Evolutionary conservation across 176 grass and related monocot species (phyloP).

Genomic region (Aegilops tauschii): DNA sequence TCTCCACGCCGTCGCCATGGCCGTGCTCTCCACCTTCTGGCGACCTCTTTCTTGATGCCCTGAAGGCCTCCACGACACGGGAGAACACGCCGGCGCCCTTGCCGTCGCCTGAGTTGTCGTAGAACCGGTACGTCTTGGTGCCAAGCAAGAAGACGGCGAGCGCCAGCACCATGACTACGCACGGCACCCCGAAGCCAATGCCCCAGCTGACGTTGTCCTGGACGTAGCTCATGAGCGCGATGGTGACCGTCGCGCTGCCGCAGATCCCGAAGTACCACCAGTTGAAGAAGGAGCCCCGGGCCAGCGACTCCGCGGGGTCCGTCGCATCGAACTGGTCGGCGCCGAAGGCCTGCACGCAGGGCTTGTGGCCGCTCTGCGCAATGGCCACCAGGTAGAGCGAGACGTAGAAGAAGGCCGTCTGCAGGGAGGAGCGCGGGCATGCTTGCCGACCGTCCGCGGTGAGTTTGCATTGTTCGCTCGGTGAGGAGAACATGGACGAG

Average conservation of each 20-base stretch:
- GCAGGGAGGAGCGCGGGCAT: slow-evolving; percentile 1
- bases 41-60: neutral
- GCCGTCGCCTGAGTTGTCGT: neutral
- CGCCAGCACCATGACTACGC: slow-evolving; percentile 42
- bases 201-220: slow-evolving; percentile 63
- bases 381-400: slow-evolving; percentile 61
- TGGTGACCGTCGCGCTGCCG: slow-evolving; percentile 11
- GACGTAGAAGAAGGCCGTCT: slow-evolving; percentile 40
- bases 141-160: slow-evolving; percentile 51
- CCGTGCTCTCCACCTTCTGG: neutral
- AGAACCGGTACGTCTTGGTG: slow-evolving; percentile 46
- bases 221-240: slow-evolving; percentile 45
- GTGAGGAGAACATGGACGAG: slow-evolving; percentile 19
- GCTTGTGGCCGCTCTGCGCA: slow-evolving; percentile 55
- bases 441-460: neutral
- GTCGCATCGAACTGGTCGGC: slow-evolving; percentile 59
- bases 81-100: neutral
- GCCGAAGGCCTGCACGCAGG: slow-evolving; percentile 60
- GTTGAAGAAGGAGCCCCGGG: slow-evolving; percentile 64
- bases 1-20: neutral
- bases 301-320: slow-evolving; percentile 25
- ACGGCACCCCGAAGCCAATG: slow-evolving; percentile 52
- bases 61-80: neutral
- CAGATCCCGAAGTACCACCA: slow-evolving; percentile 58
- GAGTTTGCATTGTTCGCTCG: neutral